These are phyloP conservation scores for Aspergillus costaricaensis DNA, from an alignment of 2,329 filamentous ascomycete species.

Conservation along the genomic window DNA sequence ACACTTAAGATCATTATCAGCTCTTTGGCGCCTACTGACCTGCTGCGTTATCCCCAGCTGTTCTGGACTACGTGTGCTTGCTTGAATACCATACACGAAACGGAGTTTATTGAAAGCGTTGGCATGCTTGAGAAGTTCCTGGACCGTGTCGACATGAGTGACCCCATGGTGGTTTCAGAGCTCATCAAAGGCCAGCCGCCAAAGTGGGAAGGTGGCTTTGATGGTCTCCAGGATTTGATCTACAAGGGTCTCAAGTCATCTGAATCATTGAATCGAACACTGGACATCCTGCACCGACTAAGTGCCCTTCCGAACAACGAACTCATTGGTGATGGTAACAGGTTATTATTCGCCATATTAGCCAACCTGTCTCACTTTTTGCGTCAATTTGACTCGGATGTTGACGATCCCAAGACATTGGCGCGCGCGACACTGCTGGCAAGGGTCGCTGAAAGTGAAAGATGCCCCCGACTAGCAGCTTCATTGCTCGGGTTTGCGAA, in stretches of 20 bases:
- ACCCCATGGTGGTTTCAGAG: constrained; percentile 66
- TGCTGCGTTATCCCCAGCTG: constrained; percentile 88
- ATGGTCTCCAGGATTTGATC: constrained; percentile 80
- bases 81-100: constrained; percentile 93
- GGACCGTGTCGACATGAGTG: constrained; percentile 77
- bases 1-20: constrained; percentile 89
- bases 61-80: constrained; percentile 99
- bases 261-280: constrained; percentile 73
- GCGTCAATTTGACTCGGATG: constrained; percentile 70
- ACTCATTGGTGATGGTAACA: constrained; percentile 77
- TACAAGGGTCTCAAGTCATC: constrained; percentile 93
- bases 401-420: constrained; percentile 57
- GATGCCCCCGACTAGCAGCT: constrained; percentile 65
- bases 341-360: constrained; percentile 81
- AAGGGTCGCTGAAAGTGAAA: constrained; percentile 71
- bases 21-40: constrained; percentile 74
- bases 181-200: constrained; percentile 77
- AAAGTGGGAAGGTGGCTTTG: constrained; percentile 86
- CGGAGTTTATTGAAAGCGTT: constrained; percentile 87
- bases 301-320: constrained; percentile 75
- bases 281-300: constrained; percentile 76
- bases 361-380: constrained; percentile 90
- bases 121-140: constrained; percentile 89
- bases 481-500: constrained; percentile 71
- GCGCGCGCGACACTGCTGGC: constrained; percentile 70